Base-by-base conservation (phyloP, 2,329 filamentous ascomycete genomes). In the Colletotrichum sp. region DNA sequence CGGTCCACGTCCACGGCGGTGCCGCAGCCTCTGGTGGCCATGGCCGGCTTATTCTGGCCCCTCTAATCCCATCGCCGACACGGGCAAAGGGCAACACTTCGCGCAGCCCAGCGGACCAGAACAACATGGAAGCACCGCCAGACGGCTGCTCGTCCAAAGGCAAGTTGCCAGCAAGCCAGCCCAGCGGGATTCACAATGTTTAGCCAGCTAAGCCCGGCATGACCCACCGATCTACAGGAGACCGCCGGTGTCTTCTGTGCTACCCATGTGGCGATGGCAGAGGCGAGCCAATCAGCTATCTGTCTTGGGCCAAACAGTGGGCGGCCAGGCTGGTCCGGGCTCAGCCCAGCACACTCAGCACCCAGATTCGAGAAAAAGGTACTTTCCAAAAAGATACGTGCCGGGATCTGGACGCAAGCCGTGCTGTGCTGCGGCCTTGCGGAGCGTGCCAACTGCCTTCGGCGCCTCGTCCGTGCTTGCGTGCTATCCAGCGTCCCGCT, bases 201-300 rank as follows among this genome's bases (percentile, higher is more conserved):
- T 36, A 28, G 34, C 43, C 24, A 63, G 69, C 69, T 73, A 63
- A 73, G 63, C 69, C 64, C 56, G 73, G 63, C 34, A 52, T 34
- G 66, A 70, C 71, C 74, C 74, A 76, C 71, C 36, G 74, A 76
- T 76, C 74, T 74, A 56, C 74, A 74, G 74, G 65, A 74, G 59
- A 70, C 36, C 69, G 52, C 34, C 36, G 55, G 34, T 56, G 56
- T 61, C 69, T 72, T 59, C 34, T 67, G 64, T 36, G 55, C 65
- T 62, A 71, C 36, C 67, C 68, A 59, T 75, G 74, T 76, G 70
- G 64, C 74, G 71, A 76, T 66, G 59, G 30, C 16, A 16, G 10
- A 61, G 18, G 18, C 62, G 43, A 38, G 16, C 73, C 56, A 75
- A 75, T 75, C n/a, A 48, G 21, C 32, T 34, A 4, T 24, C 36